A percentile compares a stretch with the other conserved stretches of the same genome.
Evolutionary conservation across 371 early-diverging fungal genomes (phyloP).

Genomic region (Mortierella sp.): DNA sequence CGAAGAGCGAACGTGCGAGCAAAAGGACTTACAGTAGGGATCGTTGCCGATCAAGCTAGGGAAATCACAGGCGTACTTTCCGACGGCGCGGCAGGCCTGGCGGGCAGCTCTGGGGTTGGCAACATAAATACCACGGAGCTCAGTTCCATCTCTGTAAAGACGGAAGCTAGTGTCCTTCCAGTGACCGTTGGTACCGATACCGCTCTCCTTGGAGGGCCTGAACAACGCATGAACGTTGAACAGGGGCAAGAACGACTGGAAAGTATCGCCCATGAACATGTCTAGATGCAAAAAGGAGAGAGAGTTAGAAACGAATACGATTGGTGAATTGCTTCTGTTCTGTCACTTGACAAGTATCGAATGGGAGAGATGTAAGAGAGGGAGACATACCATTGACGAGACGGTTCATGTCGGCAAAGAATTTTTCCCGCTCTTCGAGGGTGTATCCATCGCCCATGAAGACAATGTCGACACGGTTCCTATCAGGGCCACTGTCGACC

Average conservation of each 20-base stretch:
- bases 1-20: too few species aligned
- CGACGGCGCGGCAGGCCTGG: constrained; percentile 62
- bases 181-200: constrained; percentile 66
- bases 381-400: constrained; percentile 57
- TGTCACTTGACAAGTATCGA: not conserved
- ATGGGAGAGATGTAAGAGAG: not conserved
- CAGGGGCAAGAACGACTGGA: constrained; percentile 64
- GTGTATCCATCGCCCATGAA: constrained; percentile 80
- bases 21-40: constrained; percentile 57
- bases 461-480: constrained; percentile 70
- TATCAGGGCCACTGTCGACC: constrained; percentile 62
- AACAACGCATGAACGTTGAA: constrained; percentile 73
- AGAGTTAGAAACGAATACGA: not conserved
- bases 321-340: not conserved
- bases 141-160: constrained; percentile 72
- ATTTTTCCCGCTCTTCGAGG: constrained; percentile 59
- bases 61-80: constrained; percentile 68
- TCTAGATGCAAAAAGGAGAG: constrained; percentile 36
- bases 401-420: constrained; percentile 67
- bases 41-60: constrained; percentile 73
- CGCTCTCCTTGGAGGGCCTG: constrained; percentile 62
- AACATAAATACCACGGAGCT: constrained; percentile 70
- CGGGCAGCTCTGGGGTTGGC: constrained; percentile 63
- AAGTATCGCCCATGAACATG: constrained; percentile 70
- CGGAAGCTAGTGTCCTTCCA: constrained; percentile 70